These are phyloP conservation scores for Oldenlandia corymbosa DNA, from an alignment of 257 asterid genomes.

Conservation along the genomic window DNA sequence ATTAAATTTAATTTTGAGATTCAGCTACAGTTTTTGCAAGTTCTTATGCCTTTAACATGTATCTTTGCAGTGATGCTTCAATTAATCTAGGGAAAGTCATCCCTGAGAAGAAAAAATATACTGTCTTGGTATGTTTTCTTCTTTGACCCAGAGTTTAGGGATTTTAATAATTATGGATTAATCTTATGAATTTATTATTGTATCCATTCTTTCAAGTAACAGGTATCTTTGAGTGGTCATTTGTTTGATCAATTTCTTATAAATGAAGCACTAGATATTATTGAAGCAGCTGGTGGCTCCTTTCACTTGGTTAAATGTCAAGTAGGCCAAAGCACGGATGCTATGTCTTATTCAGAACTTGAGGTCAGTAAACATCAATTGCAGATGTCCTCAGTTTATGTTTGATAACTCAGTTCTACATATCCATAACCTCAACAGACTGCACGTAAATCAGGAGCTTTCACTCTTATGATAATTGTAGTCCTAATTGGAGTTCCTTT, in stretches of 20 bases:
- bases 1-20: neutral
- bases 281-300: conserved; percentile 96
- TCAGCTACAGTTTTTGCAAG: too few species aligned
- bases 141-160: too few species aligned
- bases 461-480: neutral
- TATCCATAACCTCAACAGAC: neutral
- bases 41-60: neutral
- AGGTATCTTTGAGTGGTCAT: conserved; percentile 92
- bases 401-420: too few species aligned
- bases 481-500: neutral
- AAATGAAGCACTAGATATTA: conserved; percentile 89
- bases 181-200: neutral
- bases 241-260: conserved; percentile 86
- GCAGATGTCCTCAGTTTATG: neutral
- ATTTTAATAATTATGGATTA: neutral
- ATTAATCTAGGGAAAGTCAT: conserved; percentile 27
- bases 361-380: conserved; percentile 43
- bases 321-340: conserved; percentile 74
- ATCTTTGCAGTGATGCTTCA: conserved; percentile 44
- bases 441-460: neutral
- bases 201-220: conserved; percentile 25
- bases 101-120: conserved; percentile 55
- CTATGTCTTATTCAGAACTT: conserved; percentile 79
- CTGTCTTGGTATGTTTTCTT: conserved; percentile 49
- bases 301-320: conserved; percentile 91